These are phyloP conservation scores for Colletotrichum spaethianum DNA, from an alignment of 2,329 filamentous ascomycete genomes.

Conservation along the genomic window DNA sequence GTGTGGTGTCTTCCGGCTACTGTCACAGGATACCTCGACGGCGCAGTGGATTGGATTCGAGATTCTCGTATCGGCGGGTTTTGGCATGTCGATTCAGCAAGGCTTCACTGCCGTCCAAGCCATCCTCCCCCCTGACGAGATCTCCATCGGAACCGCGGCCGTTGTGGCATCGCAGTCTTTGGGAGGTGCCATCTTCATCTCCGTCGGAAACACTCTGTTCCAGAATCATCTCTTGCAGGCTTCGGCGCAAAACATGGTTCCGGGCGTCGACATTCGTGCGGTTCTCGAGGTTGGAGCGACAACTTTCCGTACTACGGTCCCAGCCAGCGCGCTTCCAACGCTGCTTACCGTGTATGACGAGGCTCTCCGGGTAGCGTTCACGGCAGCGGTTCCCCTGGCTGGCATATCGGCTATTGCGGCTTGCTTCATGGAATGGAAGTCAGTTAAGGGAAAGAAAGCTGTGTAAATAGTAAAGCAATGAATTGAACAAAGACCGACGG, in stretches of 20 bases:
- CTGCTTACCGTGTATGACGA: conserved; percentile 72
- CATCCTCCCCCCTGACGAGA: conserved; percentile 46
- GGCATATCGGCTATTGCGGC: conserved; percentile 29
- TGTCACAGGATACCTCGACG: conserved; percentile 49
- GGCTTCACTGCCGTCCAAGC: conserved; percentile 60
- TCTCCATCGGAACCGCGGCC: conserved; percentile 49
- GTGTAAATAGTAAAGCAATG: background rate
- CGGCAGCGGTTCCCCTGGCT: conserved; percentile 32
- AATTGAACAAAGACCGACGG: background rate
- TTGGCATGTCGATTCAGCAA: conserved; percentile 57
- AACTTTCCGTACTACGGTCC: conserved; percentile 64
- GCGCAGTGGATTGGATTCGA: conserved; percentile 63
- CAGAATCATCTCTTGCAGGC: conserved; percentile 52
- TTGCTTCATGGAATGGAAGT: conserved; percentile 38
- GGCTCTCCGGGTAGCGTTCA: conserved; percentile 72
- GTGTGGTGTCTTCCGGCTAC: conserved; percentile 54
- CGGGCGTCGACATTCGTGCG: conserved; percentile 26
- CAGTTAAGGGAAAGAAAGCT: conserved; percentile 12
- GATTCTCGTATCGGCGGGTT: conserved; percentile 58
- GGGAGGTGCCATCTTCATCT: conserved; percentile 61
- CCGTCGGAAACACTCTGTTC: conserved; percentile 58
- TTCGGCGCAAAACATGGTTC: conserved; percentile 42
- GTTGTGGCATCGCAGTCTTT: conserved; percentile 51
- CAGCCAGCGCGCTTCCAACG: conserved; percentile 58
- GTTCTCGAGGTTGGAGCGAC: conserved; percentile 62